Percentiles rank a stretch among this genome's conserved stretches.
phyloP scores from a whole-genome alignment of 2,329 filamentous ascomycete genomes.

The Fusarium sp. region DNA sequence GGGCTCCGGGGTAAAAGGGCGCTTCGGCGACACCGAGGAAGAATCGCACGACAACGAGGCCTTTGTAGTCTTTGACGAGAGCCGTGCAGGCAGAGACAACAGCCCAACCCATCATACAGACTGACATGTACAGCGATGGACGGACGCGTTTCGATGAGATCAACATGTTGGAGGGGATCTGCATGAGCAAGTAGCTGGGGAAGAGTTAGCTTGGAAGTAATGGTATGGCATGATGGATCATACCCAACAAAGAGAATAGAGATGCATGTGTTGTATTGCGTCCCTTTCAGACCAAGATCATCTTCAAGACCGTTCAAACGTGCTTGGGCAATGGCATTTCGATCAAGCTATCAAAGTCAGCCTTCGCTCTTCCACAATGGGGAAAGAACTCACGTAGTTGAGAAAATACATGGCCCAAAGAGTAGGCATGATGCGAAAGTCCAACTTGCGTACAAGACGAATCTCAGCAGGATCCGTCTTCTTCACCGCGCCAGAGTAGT shows the following conservation, averaged over 20 bases:
- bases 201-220: background rate
- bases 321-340: constrained; percentile 68
- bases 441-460: constrained; percentile 51
- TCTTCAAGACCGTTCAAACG: constrained; percentile 63
- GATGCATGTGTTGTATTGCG: constrained; percentile 49
- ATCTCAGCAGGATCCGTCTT: constrained; percentile 51
- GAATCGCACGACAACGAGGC: constrained; percentile 51
- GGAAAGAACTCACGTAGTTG: constrained; percentile 45
- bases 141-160: constrained; percentile 51
- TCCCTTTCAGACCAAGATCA: constrained; percentile 59
- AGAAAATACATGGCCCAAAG: constrained; percentile 54
- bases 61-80: constrained; percentile 51
- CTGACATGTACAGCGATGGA: constrained; percentile 57
- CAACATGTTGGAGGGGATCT: constrained; percentile 55
- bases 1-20: constrained; percentile 61
- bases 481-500: constrained; percentile 50
- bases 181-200: constrained; percentile 40
- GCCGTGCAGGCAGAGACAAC: constrained; percentile 56
- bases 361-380: accelerated
- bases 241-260: constrained; percentile 54
- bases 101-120: constrained; percentile 53
- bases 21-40: constrained; percentile 65
- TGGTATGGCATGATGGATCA: background rate
- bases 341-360: constrained; percentile 52
- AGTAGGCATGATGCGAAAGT: constrained; percentile 52